phyloP scores from a whole-genome alignment of 2,329 filamentous ascomycete species.

The Ophiocordyceps unilateralis region DNA sequence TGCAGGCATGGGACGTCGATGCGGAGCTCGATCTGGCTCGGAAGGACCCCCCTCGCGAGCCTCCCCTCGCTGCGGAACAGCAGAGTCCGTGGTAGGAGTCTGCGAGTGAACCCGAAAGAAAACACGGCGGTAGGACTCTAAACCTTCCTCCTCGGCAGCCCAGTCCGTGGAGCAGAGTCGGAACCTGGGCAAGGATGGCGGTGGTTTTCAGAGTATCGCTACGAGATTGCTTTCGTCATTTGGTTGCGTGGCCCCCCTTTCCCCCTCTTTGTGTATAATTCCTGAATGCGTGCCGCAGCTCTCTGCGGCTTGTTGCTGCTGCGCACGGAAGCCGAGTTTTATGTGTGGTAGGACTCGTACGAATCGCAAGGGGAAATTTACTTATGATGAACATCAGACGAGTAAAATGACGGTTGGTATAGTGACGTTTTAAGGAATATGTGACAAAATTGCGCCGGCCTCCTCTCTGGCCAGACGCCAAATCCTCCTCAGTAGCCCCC shows the following conservation, averaged over 20 bases:
- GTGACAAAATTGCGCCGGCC: neutral
- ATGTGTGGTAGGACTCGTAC: too few species aligned
- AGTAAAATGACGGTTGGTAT: too few species aligned
- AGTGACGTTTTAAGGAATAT: too few species aligned
- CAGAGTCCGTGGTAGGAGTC: constrained; percentile 11
- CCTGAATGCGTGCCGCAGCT: too few species aligned
- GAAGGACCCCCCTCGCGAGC: constrained; percentile 4
- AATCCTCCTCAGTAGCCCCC: too few species aligned
- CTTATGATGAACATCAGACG: too few species aligned
- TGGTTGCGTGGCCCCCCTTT: neutral
- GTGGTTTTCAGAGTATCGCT: neutral
- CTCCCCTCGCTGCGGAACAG: neutral
- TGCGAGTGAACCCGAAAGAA: too few species aligned
- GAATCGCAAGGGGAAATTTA: too few species aligned
- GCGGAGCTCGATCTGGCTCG: constrained; percentile 16
- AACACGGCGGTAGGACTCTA: too few species aligned
- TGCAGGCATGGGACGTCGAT: constrained; percentile 17
- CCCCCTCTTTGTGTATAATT: neutral
- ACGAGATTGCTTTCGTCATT: neutral
- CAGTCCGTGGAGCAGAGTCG: neutral
- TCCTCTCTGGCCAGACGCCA: neutral
- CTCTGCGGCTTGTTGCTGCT: too few species aligned
- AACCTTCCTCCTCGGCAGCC: too few species aligned
- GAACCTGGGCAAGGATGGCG: neutral
- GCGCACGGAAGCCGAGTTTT: too few species aligned